Evolutionary conservation across 495 filamentous ascomycete species (phyloP).

Genomic region (Xylaria flabelliformis): DNA sequence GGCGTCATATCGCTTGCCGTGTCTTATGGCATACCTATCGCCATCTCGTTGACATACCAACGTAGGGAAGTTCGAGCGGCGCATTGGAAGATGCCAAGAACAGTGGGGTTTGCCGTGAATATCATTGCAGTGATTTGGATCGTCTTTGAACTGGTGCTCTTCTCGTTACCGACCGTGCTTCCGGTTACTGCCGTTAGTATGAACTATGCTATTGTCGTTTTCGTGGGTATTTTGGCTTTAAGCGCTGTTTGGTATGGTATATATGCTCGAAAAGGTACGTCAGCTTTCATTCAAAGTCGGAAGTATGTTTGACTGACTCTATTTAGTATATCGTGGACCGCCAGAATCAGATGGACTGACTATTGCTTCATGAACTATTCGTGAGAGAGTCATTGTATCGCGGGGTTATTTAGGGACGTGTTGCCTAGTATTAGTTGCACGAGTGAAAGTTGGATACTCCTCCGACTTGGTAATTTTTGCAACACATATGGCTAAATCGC

Average conservation of each 20-base stretch:
- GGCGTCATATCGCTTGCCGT: conserved; percentile 67
- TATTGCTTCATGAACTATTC: background rate
- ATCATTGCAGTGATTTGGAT: conserved; percentile 56
- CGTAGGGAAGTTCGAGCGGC: conserved; percentile 52
- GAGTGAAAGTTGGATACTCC: background rate
- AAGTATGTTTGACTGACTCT: background rate
- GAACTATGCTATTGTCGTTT: conserved; percentile 70
- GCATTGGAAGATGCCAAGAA: conserved; percentile 60
- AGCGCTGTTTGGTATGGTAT: conserved; percentile 51
- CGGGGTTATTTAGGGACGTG: no score
- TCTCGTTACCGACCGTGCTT: conserved; percentile 67
- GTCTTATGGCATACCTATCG: conserved; percentile 66
- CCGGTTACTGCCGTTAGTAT: conserved; percentile 65
- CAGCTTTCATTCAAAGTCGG: background rate
- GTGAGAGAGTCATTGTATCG: background rate
- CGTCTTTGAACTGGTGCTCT: conserved; percentile 62
- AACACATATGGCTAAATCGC: background rate
- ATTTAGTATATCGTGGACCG: conserved; percentile 37
- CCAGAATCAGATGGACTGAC: conserved; percentile 38
- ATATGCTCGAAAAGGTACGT: conserved; percentile 41
- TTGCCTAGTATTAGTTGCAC: background rate
- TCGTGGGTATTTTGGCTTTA: conserved; percentile 63
- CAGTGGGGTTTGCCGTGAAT: conserved; percentile 53
- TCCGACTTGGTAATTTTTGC: background rate
- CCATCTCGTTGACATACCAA: conserved; percentile 40